phyloP scores from a whole-genome alignment of 495 filamentous ascomycete species.

The Talaromyces borbonicus region DNA sequence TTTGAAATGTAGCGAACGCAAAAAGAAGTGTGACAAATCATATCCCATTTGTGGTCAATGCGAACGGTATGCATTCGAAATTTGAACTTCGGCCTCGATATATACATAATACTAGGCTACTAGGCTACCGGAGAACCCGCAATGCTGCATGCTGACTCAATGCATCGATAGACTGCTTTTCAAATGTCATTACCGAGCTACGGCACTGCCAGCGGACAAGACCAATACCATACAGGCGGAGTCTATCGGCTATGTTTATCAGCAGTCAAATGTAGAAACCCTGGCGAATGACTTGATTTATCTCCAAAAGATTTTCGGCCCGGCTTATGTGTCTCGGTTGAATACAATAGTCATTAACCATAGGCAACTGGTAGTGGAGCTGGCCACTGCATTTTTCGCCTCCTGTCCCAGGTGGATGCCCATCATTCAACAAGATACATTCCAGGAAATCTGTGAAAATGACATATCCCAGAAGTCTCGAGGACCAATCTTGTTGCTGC shows the following conservation, averaged over 20 bases:
- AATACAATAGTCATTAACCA: background rate
- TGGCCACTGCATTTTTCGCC: background rate
- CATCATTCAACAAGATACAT: slow-evolving; percentile 3
- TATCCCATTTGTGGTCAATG: slow-evolving; percentile 1
- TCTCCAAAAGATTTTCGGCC: background rate
- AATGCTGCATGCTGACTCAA: background rate
- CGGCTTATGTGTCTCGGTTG: background rate
- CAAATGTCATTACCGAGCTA: slow-evolving; percentile 1
- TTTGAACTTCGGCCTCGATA: background rate
- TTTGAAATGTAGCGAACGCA: slow-evolving; percentile 1
- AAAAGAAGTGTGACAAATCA: slow-evolving; percentile 4
- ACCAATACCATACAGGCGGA: background rate
- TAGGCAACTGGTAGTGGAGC: background rate
- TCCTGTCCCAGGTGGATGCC: slow-evolving; percentile 5
- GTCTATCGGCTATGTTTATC: background rate
- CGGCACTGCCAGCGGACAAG: background rate
- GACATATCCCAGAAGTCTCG: background rate
- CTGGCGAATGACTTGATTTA: background rate
- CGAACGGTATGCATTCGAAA: background rate
- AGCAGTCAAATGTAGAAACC: background rate
- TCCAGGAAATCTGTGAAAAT: background rate
- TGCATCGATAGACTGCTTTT: background rate
- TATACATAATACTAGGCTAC: background rate
- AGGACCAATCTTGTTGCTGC: background rate
- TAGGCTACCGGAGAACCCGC: background rate